Evolutionary conservation across 2,329 filamentous ascomycete genomes (phyloP), one percentile per base, ranked within the genome.

Genomic region (Cercospora sojina): DNA sequence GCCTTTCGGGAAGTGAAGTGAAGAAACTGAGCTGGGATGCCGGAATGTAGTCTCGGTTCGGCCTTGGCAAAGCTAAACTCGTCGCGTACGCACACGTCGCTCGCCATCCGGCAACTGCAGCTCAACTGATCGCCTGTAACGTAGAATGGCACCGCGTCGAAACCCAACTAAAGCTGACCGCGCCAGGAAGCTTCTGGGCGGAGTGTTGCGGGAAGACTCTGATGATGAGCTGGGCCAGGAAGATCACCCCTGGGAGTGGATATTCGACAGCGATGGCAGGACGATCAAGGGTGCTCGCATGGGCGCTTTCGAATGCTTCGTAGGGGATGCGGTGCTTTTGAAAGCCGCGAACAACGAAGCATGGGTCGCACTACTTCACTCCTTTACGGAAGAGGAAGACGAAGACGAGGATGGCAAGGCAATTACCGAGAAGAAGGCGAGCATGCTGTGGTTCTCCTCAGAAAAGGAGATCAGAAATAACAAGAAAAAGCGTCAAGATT

Each of bases 401-500:
- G 85, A 55, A 13, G 88, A 90, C 12, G 89, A 88, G 3, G 86
- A 90, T 59, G 75, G 75, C 51, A 77, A 82, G 16, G 63, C 70
- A 49, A 65, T 71, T 18, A 59, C 63, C 23, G 82, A 83, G 69
- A 97, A 92, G 83, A 88, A 89, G 27, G 94, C 91, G 64, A 91
- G 90, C 69, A 95, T 99, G 75, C 90, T 97, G 85, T 99, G 95
- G 95, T 97, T 99, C 77, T 93, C 91, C 0, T 92, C 91, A 0
- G 91, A 96, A 74, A 91, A 90, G 74, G 94, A 98, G 79, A 92
- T 97, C 67, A 87, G 90, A 29, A 95, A 91, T 73, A 90, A 89
- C 76, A 86, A 88, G 65, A 96, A 94, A 80, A 96, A 95, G 80
- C 85, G 92, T 74, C 85, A 83, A 12, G 95, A 99, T 79, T 92